Base-by-base conservation (phyloP, 306 rosid genomes). In the Gynostemma pentaphyllum region DNA sequence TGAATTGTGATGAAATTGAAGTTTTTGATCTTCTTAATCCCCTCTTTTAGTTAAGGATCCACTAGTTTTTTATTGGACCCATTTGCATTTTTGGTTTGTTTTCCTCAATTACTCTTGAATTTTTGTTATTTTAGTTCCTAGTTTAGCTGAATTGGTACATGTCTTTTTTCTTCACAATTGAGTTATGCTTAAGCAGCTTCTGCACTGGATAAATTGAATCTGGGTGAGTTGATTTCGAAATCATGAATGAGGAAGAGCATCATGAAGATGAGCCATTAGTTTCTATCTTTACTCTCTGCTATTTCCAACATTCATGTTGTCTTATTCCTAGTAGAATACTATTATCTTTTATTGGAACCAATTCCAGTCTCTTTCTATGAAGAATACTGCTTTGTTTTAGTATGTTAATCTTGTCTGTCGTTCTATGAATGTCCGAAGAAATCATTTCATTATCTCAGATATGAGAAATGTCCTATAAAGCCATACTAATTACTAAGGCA, bases 21-120 rank as follows among this genome's bases (percentile, higher is more conserved):
- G 12, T n/a, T 21, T 9, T 0, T 59, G 47, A 37, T 59, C 65
- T 59, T 37, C 47, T 37, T 36, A 36, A 4, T n/a, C n/a, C 65
- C 37, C 12, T 21, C 2, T 59, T 14, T 0, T 39, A 19, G 9
- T 37, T 22, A 2, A 26, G 46, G 45, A 5, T 36, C 30, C 1
- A 15, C 42, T 7, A 54, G 36, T 54, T 42, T 42, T 14, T 42
- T n/a, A 18, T 42, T 12, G 15, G 8, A 19, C n/a, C 24, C 9
- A 30, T 56, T 56, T 26, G 26, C 45, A 56, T 56, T 56, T 30
- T 34, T 56, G 63, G 34, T 30, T 44, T 56, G 63, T 16, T 56
- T 56, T 56, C 15, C 18, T 4, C 15, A 18, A 1, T 36, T 37
- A 57, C 34, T 56, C 2, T 21, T 57, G n/a, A 42, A 36, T 32